These are phyloP conservation scores for Metahyphopichia silvanorum DNA, from an alignment of 805 yeast species.

Conservation along the genomic window DNA sequence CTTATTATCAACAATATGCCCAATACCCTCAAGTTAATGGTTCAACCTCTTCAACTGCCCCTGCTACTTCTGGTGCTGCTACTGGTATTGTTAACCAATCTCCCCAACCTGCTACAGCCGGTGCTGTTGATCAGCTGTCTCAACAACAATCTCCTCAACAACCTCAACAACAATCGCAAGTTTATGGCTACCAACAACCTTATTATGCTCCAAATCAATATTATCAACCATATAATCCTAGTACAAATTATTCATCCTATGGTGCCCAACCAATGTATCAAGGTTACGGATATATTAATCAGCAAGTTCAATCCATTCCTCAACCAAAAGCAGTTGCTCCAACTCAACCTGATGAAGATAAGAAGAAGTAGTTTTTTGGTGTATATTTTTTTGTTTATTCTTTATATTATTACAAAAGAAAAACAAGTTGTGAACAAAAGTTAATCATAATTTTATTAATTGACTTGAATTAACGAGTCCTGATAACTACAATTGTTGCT, in stretches of 20 bases:
- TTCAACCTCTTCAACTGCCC: constrained; percentile 7
- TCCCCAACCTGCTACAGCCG: no score
- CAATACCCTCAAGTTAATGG: constrained; percentile 1
- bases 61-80: constrained; percentile 6
- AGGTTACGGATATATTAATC: constrained; percentile 11
- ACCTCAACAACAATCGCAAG: constrained; percentile 6
- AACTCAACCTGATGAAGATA: no score
- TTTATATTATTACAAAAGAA: no score
- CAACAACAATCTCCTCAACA: constrained; percentile 1
- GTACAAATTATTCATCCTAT: constrained; percentile 12
- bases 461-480: no score
- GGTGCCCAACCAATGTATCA: constrained; percentile 14
- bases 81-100: constrained; percentile 1
- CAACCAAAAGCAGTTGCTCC: no score
- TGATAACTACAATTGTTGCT: no score
- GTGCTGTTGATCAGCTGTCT: background rate
- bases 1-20: constrained; percentile 12
- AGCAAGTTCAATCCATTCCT: constrained; percentile 6
- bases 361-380: background rate
- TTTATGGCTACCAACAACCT: constrained; percentile 21
- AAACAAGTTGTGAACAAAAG: no score
- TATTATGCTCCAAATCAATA: constrained; percentile 21
- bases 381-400: no score
- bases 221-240: constrained; percentile 17
- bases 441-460: no score